These are phyloP conservation scores for Inga leiocalycina DNA, from an alignment of 306 rosid genomes.

Conservation along the genomic window DNA sequence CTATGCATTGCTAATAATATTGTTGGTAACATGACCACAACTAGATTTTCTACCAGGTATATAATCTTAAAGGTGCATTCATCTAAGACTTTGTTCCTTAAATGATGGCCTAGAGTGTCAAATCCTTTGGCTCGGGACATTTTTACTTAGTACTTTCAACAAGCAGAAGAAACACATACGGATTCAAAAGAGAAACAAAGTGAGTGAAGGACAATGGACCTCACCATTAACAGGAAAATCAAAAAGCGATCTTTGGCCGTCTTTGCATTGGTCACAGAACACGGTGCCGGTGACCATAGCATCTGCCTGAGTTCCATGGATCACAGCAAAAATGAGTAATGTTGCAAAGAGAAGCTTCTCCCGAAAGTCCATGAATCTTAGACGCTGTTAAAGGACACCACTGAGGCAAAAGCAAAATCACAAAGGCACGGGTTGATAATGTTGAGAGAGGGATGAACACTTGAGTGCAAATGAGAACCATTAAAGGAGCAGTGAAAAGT, in stretches of 20 bases:
- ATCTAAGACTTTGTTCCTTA: not conserved
- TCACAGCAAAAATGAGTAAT: constrained; percentile 45
- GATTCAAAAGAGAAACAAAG: constrained; percentile 15
- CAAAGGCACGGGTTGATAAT: constrained; percentile 32
- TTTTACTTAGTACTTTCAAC: not conserved
- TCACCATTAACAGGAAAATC: constrained; percentile 82
- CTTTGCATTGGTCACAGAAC: constrained; percentile 94
- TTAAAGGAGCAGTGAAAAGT: constrained; percentile 17
- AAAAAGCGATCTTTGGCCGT: constrained; percentile 69
- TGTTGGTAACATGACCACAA: not conserved
- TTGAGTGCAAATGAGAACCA: constrained; percentile 26
- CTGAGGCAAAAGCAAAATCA: constrained; percentile 13
- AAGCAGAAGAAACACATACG: not conserved
- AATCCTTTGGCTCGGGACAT: no score
- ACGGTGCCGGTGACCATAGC: constrained; percentile 78
- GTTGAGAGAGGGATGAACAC: constrained; percentile 36
- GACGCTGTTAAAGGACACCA: constrained; percentile 4
- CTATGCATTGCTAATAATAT: not conserved
- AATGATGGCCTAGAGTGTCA: no score
- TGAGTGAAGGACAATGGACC: constrained; percentile 22
- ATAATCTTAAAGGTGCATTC: not conserved
- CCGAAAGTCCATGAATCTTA: constrained; percentile 57
- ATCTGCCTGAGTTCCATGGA: constrained; percentile 53
- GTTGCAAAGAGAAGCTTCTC: constrained; percentile 43
- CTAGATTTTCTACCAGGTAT: not conserved